These are phyloP conservation scores for Cytospora mali DNA, from an alignment of 2,329 filamentous ascomycete species.

Conservation along the genomic window DNA sequence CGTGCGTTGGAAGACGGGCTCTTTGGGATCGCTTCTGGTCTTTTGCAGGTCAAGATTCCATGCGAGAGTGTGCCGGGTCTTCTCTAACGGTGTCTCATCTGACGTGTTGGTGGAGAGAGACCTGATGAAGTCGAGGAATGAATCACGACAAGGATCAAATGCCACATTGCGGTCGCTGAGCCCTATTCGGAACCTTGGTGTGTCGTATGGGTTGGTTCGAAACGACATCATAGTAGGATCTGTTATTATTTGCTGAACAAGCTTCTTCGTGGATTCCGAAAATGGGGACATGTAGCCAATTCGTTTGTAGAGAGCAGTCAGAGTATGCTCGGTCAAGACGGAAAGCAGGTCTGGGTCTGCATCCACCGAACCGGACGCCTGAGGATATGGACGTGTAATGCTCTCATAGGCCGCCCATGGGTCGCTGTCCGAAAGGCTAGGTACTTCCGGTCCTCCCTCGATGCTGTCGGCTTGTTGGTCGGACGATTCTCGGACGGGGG, in stretches of 20 bases:
- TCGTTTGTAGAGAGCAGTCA: not conserved
- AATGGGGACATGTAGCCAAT: conserved; percentile 13
- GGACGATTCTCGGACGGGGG: not conserved
- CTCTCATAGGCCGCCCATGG: not conserved
- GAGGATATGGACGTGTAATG: not conserved
- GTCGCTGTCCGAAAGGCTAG: not conserved
- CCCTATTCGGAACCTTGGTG: not conserved
- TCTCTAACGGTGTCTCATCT: conserved; percentile 1
- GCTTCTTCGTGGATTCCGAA: not conserved
- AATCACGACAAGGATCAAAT: not conserved
- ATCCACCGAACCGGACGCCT: not conserved
- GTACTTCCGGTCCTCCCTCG: not conserved
- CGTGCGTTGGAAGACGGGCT: conserved; percentile 14
- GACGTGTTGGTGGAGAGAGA: not conserved
- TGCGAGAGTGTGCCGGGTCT: not conserved
- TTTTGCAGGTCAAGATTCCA: conserved; percentile 13
- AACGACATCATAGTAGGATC: not conserved
- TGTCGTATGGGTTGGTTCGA: not conserved
- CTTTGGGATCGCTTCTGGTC: not conserved
- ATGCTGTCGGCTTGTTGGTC: not conserved
- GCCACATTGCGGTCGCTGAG: conserved; percentile 13
- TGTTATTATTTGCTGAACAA: conserved; percentile 1
- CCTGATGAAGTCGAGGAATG: not conserved
- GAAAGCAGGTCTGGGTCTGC: not conserved
- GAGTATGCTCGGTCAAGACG: not conserved